Conservation (phyloP, 176 grass and related monocot species). For the Aegilops tauschii region DNA sequence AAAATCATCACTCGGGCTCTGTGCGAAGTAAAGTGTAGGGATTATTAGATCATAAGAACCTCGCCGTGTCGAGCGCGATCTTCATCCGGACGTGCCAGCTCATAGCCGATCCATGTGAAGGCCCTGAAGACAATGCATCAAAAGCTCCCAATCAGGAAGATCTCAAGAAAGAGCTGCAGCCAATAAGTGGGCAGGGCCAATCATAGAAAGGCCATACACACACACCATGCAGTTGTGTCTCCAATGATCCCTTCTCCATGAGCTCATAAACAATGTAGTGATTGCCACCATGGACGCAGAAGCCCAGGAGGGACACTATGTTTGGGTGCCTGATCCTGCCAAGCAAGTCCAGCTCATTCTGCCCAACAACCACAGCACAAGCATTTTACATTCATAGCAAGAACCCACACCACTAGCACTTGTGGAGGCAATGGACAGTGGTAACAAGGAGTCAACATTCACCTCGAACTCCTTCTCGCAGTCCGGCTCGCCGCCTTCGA, state of each 20-base stretch:
- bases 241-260: conserved; percentile 94
- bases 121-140: conserved; percentile 55
- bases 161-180: conserved; percentile 49
- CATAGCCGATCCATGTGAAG: conserved; percentile 87
- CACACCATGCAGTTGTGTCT: conserved; percentile 86
- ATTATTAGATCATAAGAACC: conserved; percentile 50
- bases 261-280: conserved; percentile 90
- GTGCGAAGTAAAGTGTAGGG: conserved; percentile 31
- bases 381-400: neutral
- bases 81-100: conserved; percentile 93
- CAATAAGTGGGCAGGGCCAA: conserved; percentile 39
- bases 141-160: conserved; percentile 37
- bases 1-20: neutral
- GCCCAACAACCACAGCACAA: conserved; percentile 35
- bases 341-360: conserved; percentile 98
- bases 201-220: conserved; percentile 28
- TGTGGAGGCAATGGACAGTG: neutral
- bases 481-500: conserved; percentile 51
- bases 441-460: neutral
- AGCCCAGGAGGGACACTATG: conserved; percentile 90
- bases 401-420: neutral
- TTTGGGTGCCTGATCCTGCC: conserved; percentile 90
- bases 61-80: conserved; percentile 89
- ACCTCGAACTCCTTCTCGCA: conserved; percentile 95
- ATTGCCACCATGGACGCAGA: conserved; percentile 67